Evolutionary conservation across 2,329 filamentous ascomycete species (phyloP).

Genomic region (Pseudogymnoascus sp.): DNA sequence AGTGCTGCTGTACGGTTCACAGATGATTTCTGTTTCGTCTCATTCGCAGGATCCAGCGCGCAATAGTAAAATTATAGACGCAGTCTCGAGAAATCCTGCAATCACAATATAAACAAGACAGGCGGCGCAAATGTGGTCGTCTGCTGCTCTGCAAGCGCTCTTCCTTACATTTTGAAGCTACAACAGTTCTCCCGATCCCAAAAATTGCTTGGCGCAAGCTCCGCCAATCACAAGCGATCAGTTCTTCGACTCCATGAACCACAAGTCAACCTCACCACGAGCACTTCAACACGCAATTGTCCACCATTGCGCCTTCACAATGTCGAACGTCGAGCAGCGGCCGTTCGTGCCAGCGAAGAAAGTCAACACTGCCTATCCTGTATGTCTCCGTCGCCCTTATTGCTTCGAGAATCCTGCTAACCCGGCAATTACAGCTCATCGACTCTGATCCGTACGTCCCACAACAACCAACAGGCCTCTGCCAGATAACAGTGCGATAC

Average conservation of each 20-base stretch:
- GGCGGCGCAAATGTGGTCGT: neutral
- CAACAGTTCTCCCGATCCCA: slow-evolving; percentile 4
- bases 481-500: slow-evolving; percentile 18
- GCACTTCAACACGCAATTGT: slow-evolving; percentile 8
- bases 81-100: neutral
- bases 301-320: slow-evolving; percentile 23
- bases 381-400: slow-evolving; percentile 39
- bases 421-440: slow-evolving; percentile 65
- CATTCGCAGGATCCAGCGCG: neutral
- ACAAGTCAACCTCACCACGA: neutral
- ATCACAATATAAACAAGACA: neutral
- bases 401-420: slow-evolving; percentile 20
- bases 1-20: neutral
- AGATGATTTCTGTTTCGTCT: neutral
- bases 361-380: slow-evolving; percentile 76
- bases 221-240: slow-evolving; percentile 7
- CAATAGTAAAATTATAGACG: neutral
- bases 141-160: slow-evolving; percentile 1
- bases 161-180: slow-evolving; percentile 9
- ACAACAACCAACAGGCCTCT: slow-evolving; percentile 12
- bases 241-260: slow-evolving; percentile 10
- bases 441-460: slow-evolving; percentile 89
- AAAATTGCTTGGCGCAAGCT: slow-evolving; percentile 8
- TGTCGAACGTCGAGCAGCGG: slow-evolving; percentile 30
- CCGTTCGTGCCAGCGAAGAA: slow-evolving; percentile 67